Base-by-base conservation (phyloP, 371 early-diverging fungal genomes). In the Thermomucor indicae-seudaticae region DNA sequence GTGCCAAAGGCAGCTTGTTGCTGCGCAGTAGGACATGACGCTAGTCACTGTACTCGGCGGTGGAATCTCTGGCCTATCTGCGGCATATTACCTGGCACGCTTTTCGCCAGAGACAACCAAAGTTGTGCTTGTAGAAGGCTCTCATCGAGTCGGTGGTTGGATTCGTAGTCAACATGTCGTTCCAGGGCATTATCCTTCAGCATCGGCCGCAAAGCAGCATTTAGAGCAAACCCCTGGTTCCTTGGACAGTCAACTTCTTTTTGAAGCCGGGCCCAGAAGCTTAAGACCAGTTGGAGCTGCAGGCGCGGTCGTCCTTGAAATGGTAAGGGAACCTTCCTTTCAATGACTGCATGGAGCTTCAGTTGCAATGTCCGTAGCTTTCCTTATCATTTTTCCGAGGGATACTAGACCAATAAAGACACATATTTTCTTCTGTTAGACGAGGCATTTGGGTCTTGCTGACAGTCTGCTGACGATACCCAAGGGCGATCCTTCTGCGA, bases 211-310 rank as follows among this genome's bases (percentile, higher is more conserved):
- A n/a, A n/a, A n/a, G n/a, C n/a, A n/a, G n/a, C n/a, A n/a, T n/a
- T n/a, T n/a, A n/a, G n/a, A n/a, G n/a, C n/a, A n/a, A n/a, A n/a
- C n/a, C n/a, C n/a, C n/a, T n/a, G n/a, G n/a, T n/a, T n/a, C n/a
- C n/a, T n/a, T n/a, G n/a, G 70, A 74, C 10, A 57, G 48, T 16
- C 47, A 61, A 14, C 51, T 88, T n/a, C 67, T 93, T 4, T 83
- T 88, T 47, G 97, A 97, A 59, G 70, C 73, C 29, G 97, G 97
- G 0, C 94, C 96, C 4, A 77, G 97, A 24, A 92, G 90, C 4
- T 68, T 97, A 49, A 77, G 96, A 30, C 90, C 93, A 0, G 71
- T 67, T 11, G 88, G 89, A n/a, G 58, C 74, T 12, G 77, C 82
- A 37, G 92, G 91, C 16, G 69, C 79, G 6, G 73, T 85, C 11